These are phyloP conservation scores for Meyerozyma sp. DNA, from an alignment of 1,139 yeast genomes.

Conservation along the genomic window DNA sequence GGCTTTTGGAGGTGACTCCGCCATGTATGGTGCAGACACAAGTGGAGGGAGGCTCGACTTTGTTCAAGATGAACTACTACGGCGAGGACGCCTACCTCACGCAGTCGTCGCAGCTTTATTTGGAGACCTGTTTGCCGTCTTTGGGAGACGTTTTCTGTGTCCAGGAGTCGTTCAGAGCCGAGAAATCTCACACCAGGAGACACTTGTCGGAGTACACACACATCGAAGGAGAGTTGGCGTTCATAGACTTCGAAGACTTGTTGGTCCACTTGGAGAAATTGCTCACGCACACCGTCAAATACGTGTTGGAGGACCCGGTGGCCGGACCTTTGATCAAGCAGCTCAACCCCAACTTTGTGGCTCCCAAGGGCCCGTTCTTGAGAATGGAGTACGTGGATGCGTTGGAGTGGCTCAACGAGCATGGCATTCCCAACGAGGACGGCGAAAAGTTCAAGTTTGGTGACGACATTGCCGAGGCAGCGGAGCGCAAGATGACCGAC, in stretches of 20 bases:
- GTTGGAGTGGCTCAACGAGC: conserved; percentile 93
- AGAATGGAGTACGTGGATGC: conserved; percentile 92
- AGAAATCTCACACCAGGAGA: conserved; percentile 97
- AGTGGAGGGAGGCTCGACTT: conserved; percentile 98
- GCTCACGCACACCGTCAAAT: conserved; percentile 62
- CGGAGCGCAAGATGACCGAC: conserved; percentile 98
- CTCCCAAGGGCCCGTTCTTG: conserved; percentile 83
- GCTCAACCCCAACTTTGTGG: conserved; percentile 83
- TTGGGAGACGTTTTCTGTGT: conserved; percentile 96
- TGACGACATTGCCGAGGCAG: conserved; percentile 99
- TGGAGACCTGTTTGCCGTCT: conserved; percentile 94
- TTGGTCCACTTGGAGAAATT: conserved; percentile 80
- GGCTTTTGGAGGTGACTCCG: conserved; percentile 87
- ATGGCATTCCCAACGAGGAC: conserved; percentile 89
- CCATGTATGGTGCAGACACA: conserved; percentile 99
- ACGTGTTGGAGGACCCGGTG: conserved; percentile 81
- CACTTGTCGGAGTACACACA: conserved; percentile 97
- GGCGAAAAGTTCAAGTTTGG: conserved; percentile 92
- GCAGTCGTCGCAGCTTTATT: conserved; percentile 93
- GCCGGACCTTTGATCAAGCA: conserved; percentile 87
- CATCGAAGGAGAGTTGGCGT: conserved; percentile 89
- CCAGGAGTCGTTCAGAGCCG: conserved; percentile 99
- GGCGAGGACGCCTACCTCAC: conserved; percentile 97
- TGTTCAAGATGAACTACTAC: conserved; percentile 89
- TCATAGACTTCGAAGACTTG: conserved; percentile 80